Conservation (phyloP, 2,329 filamentous ascomycete genomes). For the Cadophora sp. region DNA sequence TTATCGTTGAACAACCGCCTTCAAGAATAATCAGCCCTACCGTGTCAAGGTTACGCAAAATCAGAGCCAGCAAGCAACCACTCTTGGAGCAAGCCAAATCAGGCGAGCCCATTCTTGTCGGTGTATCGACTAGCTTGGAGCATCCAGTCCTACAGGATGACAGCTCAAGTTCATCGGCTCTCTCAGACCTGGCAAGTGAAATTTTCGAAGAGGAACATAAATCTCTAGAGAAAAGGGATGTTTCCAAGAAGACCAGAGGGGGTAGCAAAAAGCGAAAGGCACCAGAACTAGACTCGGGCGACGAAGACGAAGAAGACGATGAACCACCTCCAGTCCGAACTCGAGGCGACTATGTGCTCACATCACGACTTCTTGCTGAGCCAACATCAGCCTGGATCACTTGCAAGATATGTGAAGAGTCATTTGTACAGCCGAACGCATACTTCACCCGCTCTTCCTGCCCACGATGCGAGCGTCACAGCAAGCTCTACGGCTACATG, state of each 20-base stretch:
- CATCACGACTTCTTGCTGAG: constrained; percentile 75
- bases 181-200: constrained; percentile 34
- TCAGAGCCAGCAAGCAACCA: constrained; percentile 18
- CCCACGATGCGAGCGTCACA: constrained; percentile 92
- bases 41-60: constrained; percentile 32
- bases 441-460: constrained; percentile 88
- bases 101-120: constrained; percentile 36
- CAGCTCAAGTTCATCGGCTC: constrained; percentile 19
- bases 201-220: constrained; percentile 26
- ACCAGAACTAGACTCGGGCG: constrained; percentile 27
- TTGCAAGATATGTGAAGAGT: constrained; percentile 81
- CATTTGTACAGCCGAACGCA: constrained; percentile 88
- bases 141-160: constrained; percentile 40
- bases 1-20: constrained; percentile 36
- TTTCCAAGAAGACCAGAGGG: constrained; percentile 18
- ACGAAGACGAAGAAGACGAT: constrained; percentile 34
- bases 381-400: constrained; percentile 84
- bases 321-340: constrained; percentile 52
- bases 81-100: constrained; percentile 33
- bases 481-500: constrained; percentile 90
- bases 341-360: constrained; percentile 85
- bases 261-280: constrained; percentile 27
- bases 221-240: constrained; percentile 5
- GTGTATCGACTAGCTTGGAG: constrained; percentile 31
- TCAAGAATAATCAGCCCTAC: constrained; percentile 22